Conservation (phyloP, 1,284 basidiomycete genomes). For the Trametes polyzona region DNA sequence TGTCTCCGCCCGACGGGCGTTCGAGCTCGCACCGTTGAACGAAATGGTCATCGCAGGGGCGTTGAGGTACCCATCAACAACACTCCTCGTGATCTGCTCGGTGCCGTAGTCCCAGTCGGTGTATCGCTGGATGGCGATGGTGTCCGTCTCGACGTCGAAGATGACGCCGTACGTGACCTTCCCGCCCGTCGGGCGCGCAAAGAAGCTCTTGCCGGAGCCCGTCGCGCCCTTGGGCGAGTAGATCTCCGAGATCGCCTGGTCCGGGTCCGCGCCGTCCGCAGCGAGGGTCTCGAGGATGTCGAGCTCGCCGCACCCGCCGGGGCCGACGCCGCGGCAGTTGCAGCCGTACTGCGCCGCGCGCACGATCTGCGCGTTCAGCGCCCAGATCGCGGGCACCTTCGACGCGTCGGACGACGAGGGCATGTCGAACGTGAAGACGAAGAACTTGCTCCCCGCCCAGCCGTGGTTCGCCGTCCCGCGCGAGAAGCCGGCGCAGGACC, state of each 20-base stretch:
- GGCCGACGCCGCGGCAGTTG: constrained; percentile 37
- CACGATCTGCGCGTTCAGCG: constrained; percentile 36
- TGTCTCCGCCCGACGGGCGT: not conserved
- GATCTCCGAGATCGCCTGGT: constrained; percentile 35
- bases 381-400: constrained; percentile 37
- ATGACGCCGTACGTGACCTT: constrained; percentile 30
- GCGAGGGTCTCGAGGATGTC: constrained; percentile 37
- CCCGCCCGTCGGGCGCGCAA: constrained; percentile 31
- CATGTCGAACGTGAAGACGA: constrained; percentile 29
- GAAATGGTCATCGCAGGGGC: constrained; percentile 27
- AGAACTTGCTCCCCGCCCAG: constrained; percentile 35
- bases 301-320: constrained; percentile 36
- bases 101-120: constrained; percentile 34
- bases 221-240: constrained; percentile 39
- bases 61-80: constrained; percentile 33
- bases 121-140: constrained; percentile 33
- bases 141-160: constrained; percentile 35
- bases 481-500: constrained; percentile 34
- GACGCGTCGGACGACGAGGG: constrained; percentile 19
- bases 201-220: constrained; percentile 32
- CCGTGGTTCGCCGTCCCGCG: constrained; percentile 38
- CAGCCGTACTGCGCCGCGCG: constrained; percentile 39
- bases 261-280: constrained; percentile 14
- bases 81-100: constrained; percentile 28
- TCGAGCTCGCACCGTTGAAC: constrained; percentile 16